phyloP scores from a whole-genome alignment of 202 grass and related monocot genomes.

The Schoenoplectus tabernaemontani region DNA sequence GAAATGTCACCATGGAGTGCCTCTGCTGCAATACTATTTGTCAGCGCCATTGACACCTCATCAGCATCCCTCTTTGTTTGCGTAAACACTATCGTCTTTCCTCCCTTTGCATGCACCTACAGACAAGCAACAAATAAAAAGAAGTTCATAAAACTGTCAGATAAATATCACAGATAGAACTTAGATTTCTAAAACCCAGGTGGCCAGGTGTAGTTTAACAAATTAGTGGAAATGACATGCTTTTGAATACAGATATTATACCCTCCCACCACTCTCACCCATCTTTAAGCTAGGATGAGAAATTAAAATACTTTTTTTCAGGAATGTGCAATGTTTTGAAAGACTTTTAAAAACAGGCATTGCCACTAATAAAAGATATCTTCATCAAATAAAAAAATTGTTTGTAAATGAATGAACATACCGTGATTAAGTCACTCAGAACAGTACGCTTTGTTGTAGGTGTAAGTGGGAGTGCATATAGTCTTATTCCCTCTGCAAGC shows the following conservation, averaged over 20 bases:
- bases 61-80: conserved; percentile 88
- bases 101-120: conserved; percentile 97
- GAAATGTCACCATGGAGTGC: conserved; percentile 99
- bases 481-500: conserved; percentile 96
- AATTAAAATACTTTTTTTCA: too few relatives aligned
- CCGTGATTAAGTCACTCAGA: conserved; percentile 86
- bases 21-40: conserved; percentile 88
- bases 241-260: too few relatives aligned
- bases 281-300: too few relatives aligned
- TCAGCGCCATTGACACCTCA: conserved; percentile 72
- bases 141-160: too few relatives aligned
- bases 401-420: conserved; percentile 30
- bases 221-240: too few relatives aligned
- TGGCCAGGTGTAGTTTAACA: too few relatives aligned
- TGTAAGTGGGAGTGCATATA: conserved; percentile 75
- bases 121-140: neutral
- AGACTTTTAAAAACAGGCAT: neutral
- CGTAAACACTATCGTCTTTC: conserved; percentile 99
- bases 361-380: neutral
- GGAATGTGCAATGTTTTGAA: neutral
- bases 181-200: too few relatives aligned
- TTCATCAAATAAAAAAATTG: neutral
- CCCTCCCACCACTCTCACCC: too few relatives aligned
- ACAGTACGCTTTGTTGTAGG: conserved; percentile 77
- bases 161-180: too few relatives aligned